These are phyloP conservation scores for Pseudonitzschia pungens DNA, from an alignment of 108 stramenopile genomes.

Conservation along the genomic window DNA sequence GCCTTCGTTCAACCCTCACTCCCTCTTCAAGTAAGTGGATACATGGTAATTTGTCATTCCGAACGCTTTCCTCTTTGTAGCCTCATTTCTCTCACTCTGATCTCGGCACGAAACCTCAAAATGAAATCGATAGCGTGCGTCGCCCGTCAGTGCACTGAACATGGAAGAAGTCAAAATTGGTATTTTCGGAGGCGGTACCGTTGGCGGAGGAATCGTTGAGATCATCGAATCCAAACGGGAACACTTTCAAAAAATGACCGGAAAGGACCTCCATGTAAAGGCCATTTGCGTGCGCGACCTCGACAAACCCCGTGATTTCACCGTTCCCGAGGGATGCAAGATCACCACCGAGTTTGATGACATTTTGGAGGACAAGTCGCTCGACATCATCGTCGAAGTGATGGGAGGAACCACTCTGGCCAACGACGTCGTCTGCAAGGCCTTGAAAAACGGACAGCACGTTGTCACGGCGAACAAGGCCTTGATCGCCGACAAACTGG, in stretches of 20 bases:
- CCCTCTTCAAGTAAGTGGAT: background rate
- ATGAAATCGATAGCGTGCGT: constrained; percentile 1
- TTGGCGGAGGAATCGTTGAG: constrained; percentile 96
- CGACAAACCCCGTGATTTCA: constrained; percentile 77
- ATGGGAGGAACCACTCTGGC: constrained; percentile 93
- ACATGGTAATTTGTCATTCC: background rate
- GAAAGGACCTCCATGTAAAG: constrained; percentile 56
- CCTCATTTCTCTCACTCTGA: background rate
- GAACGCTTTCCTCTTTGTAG: background rate
- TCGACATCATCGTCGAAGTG: constrained; percentile 93
- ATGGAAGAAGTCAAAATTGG: constrained; percentile 46
- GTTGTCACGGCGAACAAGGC: constrained; percentile 98
- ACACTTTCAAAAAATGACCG: constrained; percentile 72
- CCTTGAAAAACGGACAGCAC: constrained; percentile 77
- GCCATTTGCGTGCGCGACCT: constrained; percentile 79
- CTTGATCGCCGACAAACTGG: constrained; percentile 86
- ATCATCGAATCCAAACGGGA: constrained; percentile 73
- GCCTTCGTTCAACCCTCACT: constrained; percentile 6
- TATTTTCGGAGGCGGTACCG: constrained; percentile 92
- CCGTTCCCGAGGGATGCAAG: constrained; percentile 65
- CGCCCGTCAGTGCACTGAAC: background rate
- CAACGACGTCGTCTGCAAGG: constrained; percentile 83
- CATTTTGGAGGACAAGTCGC: constrained; percentile 79
- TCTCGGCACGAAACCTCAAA: background rate
- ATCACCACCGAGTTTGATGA: constrained; percentile 80